Base-by-base conservation (phyloP, 179 eudicot genomes). In the Beta corolliflora region DNA sequence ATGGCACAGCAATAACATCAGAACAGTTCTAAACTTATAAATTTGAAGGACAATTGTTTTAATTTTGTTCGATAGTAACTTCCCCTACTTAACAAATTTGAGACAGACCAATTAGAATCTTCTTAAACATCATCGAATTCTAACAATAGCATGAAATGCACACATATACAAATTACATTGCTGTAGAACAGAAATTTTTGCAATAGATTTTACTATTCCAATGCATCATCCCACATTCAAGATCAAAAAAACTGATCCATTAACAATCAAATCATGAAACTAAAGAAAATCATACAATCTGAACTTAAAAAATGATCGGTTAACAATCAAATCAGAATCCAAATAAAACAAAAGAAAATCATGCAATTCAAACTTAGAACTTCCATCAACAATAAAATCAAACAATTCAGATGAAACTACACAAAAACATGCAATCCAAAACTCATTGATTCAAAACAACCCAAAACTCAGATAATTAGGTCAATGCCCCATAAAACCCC, bases 181-280 rank as follows among this genome's bases (percentile, higher is more conserved):
- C 73, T 45, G 6, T 6, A 50, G 13, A 36, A 36, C 41, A 36
- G 2, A 36, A 36, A 36, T 36, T 36, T 23, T 16, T 36, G 52
- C 25, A 68, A 68, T 9, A 46, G 7, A 9, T 25, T 36, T 52
- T 13, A 81, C 64, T 65, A 61, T n/a, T 41, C 59, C 66, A 75
- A 48, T 75, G 36, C 61, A 18, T 70, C 61, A 23, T 60, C 59
- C 60, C 72, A 76, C 63, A 80, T 71, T 77, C 29, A 72, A 76
- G 70, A 71, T 55, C 45, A 53, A 50, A 75, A 81, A 25, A 1
- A 52, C 19, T 21, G 64, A 44, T 75, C 67, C 25, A 80, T 50
- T 64, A 16, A 55, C 25, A 54, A 56, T 72, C 50, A 74, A 55
- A 56, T 56, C 21, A 73, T 48, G 3, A 48, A 71, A 72, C n/a